phyloP scores from a whole-genome alignment of 1,284 basidiomycete genomes.

The Mycena sp. region DNA sequence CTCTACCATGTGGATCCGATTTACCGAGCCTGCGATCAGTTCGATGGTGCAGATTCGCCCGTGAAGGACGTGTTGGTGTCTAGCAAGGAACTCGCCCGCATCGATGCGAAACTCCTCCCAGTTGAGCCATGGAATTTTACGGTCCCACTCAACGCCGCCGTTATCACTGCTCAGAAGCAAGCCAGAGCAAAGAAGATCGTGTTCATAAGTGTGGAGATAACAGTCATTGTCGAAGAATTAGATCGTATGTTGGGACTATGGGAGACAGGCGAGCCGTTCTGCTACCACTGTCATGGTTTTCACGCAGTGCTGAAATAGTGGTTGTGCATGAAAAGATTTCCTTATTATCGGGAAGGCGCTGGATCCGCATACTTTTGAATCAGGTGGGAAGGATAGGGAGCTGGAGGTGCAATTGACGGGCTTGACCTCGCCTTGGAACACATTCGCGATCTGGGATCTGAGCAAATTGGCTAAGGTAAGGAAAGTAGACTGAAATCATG shows the following conservation, averaged over 20 bases:
- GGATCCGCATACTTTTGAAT: slow-evolving; percentile 16
- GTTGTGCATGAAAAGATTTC: slow-evolving; percentile 15
- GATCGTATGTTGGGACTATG: slow-evolving; percentile 17
- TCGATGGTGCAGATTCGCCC: slow-evolving; percentile 16
- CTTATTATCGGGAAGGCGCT: slow-evolving; percentile 17
- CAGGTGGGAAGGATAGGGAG: background rate
- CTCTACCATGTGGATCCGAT: slow-evolving; percentile 4
- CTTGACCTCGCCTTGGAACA: slow-evolving; percentile 20
- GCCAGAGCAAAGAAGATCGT: slow-evolving; percentile 12
- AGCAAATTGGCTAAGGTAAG: slow-evolving; percentile 14
- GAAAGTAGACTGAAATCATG: slow-evolving; percentile 1
- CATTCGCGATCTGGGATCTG: slow-evolving; percentile 22
- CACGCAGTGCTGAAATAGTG: slow-evolving; percentile 13
- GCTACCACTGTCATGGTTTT: slow-evolving; percentile 8
- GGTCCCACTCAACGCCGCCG: slow-evolving; percentile 19
- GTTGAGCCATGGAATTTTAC: slow-evolving; percentile 21
- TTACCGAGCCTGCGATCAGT: slow-evolving; percentile 11
- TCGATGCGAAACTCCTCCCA: slow-evolving; percentile 18
- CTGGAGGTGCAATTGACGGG: slow-evolving; percentile 19
- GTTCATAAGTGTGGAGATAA: slow-evolving; percentile 17
- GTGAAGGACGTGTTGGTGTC: slow-evolving; percentile 7
- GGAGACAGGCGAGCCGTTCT: slow-evolving; percentile 14
- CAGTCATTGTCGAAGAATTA: slow-evolving; percentile 19
- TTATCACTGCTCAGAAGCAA: slow-evolving; percentile 13
- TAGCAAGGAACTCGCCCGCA: slow-evolving; percentile 12